phyloP scores from a whole-genome alignment of 345 rosid genomes.

The Balakata baccata region DNA sequence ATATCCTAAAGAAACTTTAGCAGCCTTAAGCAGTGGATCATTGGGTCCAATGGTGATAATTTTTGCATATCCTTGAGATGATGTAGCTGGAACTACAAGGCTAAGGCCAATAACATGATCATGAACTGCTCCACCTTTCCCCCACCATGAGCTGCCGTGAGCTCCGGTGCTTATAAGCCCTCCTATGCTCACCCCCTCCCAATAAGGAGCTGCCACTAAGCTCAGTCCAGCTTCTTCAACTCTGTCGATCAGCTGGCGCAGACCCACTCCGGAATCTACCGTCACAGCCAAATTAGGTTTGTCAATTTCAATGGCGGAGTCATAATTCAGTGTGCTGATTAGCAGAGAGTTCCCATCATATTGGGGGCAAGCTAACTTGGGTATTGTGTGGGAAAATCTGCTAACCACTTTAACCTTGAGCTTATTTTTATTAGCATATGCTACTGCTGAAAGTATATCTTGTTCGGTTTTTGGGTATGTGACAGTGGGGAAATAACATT shows the following conservation, averaged over 20 bases:
- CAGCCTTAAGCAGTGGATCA: conserved; percentile 68
- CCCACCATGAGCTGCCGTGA: conserved; percentile 97
- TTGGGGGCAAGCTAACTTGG: conserved; percentile 68
- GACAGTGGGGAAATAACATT: conserved; percentile 45
- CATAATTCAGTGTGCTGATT: conserved; percentile 56
- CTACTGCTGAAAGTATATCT: conserved; percentile 59
- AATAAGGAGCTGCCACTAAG: conserved; percentile 70
- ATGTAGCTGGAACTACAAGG: conserved; percentile 54
- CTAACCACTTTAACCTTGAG: conserved; percentile 71
- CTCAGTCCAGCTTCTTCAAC: conserved; percentile 68
- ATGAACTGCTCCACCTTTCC: conserved; percentile 87
- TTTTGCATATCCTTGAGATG: conserved; percentile 64
- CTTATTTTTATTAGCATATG: conserved; percentile 44
- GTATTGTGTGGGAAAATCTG: conserved; percentile 73
- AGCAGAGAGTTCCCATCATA: conserved; percentile 37
- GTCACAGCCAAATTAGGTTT: conserved; percentile 45
- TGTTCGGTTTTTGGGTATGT: conserved; percentile 67
- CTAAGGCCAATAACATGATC: conserved; percentile 74
- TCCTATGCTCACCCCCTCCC: conserved; percentile 90
- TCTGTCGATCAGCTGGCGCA: conserved; percentile 57
- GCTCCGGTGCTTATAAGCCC: conserved; percentile 86
- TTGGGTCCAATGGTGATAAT: conserved; percentile 43
- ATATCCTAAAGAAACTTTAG: conserved; percentile 65
- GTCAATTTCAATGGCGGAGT: conserved; percentile 52
- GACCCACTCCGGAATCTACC: conserved; percentile 63